A percentile compares a stretch with the other conserved stretches of the same genome.
Evolutionary conservation across 179 eudicot species (phyloP).

Genomic region (Silene vulgaris): DNA sequence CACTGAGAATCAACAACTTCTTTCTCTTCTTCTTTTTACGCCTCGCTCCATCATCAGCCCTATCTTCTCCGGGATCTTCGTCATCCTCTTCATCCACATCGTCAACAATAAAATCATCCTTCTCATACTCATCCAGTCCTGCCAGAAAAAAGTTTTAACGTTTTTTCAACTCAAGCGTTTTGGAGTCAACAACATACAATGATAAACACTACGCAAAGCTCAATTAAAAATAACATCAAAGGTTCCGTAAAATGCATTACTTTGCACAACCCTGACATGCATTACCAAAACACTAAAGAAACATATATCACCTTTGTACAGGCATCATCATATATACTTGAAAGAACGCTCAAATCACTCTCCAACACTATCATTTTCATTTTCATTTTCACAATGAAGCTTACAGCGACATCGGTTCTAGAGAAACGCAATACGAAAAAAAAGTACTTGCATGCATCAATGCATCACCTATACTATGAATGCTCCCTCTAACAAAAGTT

Average conservation of each 20-base stretch:
- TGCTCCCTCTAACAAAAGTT: not conserved
- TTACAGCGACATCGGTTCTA: not conserved
- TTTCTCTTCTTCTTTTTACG: conserved; percentile 71
- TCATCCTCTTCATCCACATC: conserved; percentile 85
- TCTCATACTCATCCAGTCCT: conserved; percentile 85
- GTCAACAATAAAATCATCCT: conserved; percentile 90
- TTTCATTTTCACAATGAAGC: not conserved
- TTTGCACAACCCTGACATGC: not conserved
- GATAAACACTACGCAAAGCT: not conserved
- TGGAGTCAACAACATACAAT: not conserved
- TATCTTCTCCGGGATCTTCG: conserved; percentile 59
- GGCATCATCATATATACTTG: not conserved
- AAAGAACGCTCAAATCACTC: not conserved
- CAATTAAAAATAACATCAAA: not conserved
- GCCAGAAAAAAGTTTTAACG: conserved; percentile 16
- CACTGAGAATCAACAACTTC: conserved; percentile 39
- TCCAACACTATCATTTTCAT: not conserved
- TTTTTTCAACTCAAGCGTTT: not conserved
- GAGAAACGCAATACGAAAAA: not conserved
- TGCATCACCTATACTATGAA: not conserved
- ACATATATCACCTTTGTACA: not conserved
- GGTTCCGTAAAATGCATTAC: not conserved
- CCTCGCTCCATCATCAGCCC: conserved; percentile 58
- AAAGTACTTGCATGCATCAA: not conserved
- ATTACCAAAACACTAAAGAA: not conserved